Base-by-base conservation (phyloP, 768 basidiomycete genomes). In the Leccinum aurantiacum region DNA sequence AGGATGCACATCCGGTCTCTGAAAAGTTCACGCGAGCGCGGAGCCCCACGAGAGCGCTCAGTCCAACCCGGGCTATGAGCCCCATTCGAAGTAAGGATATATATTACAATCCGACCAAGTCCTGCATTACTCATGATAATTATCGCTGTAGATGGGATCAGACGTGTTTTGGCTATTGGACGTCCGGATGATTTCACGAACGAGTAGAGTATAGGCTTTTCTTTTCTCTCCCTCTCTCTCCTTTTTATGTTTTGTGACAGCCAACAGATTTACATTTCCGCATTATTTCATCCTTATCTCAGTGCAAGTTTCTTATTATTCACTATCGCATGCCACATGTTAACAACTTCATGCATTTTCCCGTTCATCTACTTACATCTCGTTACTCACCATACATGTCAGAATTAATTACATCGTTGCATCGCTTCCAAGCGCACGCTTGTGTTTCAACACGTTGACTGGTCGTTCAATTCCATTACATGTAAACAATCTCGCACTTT, bases 11-110 rank as follows among this genome's bases (percentile, higher is more conserved):
- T n/a, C 13, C 25, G 5, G 38, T 55, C 41, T 14, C 56, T 33
- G 63, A 54, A 46, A 57, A 24, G 7, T n/a, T 60, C n/a, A 49
- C 4, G 15, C 15, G 54, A 29, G 41, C 60, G 1, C 58, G 56
- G 15, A 72, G 63, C 35, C 63, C 67, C 4, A 54, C 52, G 2
- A 71, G 72, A 56, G 63, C 68, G 15, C 57, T 72, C 46, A 75
- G 76, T 66, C 76, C 76, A 52, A 60, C 71, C 3, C 68, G 72
- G 56, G 74, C 76, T 57, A 63, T 66, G 63, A 71, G 71, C 54
- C 64, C 59, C 41, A 59, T 65, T 37, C 64, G 63, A 58, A 38
- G 65, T 65, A 59, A 65, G 64, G 17, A 14, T 15, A 25, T 27
- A 22, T 35, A 51, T 38, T 64, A 11, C 35, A n/a, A 56, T 47